Base-by-base conservation (phyloP, 2,329 filamentous ascomycete species). In the Esteya vermicola region DNA sequence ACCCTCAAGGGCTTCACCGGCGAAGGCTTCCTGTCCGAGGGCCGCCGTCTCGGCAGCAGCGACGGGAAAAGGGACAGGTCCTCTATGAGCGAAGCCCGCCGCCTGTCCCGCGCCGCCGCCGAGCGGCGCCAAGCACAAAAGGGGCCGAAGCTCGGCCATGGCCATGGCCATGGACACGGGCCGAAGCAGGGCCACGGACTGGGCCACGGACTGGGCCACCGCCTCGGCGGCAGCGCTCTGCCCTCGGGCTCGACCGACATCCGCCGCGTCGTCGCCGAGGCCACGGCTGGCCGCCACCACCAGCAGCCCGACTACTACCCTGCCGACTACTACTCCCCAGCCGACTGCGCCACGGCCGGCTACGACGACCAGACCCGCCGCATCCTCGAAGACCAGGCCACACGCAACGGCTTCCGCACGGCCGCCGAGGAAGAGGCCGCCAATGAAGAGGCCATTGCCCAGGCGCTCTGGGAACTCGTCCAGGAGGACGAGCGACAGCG, bases 401-500 rank as follows among this genome's bases (percentile, higher is more conserved):
- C 75, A 6, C 67, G 66, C 42, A 81, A 81, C 47, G 84, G 85
- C 0, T 89, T 93, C 62, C 73, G 71, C 44, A 95, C 86, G 0
- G 74, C 83, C 51, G 85, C 85, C 0, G 85, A 93, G 48, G 83
- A 93, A 55, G 85, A 94, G 41, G 80, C 86, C 49, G 88, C 85
- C 4, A 93, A 94, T 50, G 85, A 94, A 41, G 69, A 74, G 20
- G 88, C 88, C 6, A 93, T 94, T 45, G 77, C 85, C 39, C 77
- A 88, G 52, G 86, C 86, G 0, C 65, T 93, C 25, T 86, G 84
- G 63, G 88, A 95, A 51, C 65, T 94, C 16, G 80, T 91, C 21
- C 81, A 93, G 53, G 78, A 93, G 54, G 86, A 93, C 45, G 72
- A 81, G 45, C 60, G 57, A 45, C 52, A 52, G 30, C 68, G 67